phyloP scores from a whole-genome alignment of 2,329 filamentous ascomycete genomes.

The Colletotrichum sp. region DNA sequence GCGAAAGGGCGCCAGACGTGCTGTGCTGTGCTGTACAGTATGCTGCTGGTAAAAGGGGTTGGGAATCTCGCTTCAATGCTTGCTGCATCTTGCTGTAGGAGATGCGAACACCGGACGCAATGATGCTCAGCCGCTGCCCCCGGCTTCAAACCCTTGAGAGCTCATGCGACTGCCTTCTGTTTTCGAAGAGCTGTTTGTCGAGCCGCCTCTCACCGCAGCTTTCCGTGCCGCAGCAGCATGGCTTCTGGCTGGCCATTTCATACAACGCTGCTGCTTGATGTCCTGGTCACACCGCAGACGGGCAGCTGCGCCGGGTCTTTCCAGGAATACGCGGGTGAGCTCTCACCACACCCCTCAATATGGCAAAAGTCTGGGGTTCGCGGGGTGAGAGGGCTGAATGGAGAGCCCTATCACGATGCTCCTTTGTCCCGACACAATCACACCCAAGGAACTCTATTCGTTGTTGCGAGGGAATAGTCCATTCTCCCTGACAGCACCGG shows the following conservation, averaged over 20 bases:
- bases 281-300: background rate
- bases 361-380: constrained; percentile 8
- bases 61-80: constrained; percentile 10
- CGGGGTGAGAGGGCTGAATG: background rate
- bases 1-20: background rate
- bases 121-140: background rate
- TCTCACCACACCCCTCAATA: background rate
- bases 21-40: background rate
- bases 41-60: background rate
- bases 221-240: background rate
- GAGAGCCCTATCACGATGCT: background rate
- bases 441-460: constrained; percentile 1
- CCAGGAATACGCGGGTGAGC: background rate
- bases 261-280: background rate
- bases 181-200: background rate
- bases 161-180: constrained; percentile 16
- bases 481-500: background rate
- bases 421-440: constrained; percentile 9
- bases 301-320: background rate
- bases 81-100: background rate
- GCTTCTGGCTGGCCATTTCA: background rate
- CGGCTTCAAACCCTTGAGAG: background rate
- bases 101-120: background rate
- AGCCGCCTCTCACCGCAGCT: background rate
- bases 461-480: background rate